Conservation (phyloP, 2,329 filamentous ascomycete species). For the Penicillium rolfsii region DNA sequence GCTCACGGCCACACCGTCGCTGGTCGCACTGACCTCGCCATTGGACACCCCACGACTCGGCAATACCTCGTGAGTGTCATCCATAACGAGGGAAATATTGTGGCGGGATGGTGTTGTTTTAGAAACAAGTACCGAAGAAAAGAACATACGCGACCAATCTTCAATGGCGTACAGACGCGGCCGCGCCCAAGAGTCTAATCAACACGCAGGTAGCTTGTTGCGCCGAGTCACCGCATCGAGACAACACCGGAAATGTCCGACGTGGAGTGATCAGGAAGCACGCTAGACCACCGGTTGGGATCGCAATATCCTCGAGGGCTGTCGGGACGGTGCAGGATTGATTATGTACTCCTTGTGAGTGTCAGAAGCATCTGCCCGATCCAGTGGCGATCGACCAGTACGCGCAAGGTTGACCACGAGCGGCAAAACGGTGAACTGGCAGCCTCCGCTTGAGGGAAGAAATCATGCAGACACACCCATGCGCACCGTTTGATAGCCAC, state of each 20-base stretch:
- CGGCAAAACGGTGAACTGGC: slow-evolving; percentile 22
- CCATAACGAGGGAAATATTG: slow-evolving; percentile 18
- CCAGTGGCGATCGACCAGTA: slow-evolving; percentile 30
- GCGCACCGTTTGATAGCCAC: not conserved
- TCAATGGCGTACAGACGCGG: slow-evolving; percentile 24
- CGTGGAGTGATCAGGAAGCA: slow-evolving; percentile 20
- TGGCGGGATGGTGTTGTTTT: not conserved
- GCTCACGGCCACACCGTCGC: slow-evolving; percentile 17
- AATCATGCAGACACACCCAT: slow-evolving; percentile 3
- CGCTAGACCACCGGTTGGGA: slow-evolving; percentile 17
- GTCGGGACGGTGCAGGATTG: slow-evolving; percentile 15
- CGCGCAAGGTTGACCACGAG: slow-evolving; percentile 32
- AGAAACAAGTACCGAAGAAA: not conserved
- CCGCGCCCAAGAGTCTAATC: slow-evolving; percentile 25
- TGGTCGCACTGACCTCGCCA: slow-evolving; percentile 26
- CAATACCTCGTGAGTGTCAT: slow-evolving; percentile 17
- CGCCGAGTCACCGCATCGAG: slow-evolving; percentile 30
- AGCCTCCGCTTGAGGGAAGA: slow-evolving; percentile 8
- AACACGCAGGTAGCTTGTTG: slow-evolving; percentile 21
- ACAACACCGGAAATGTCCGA: slow-evolving; percentile 25
- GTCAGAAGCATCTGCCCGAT: slow-evolving; percentile 26
- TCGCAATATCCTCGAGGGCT: slow-evolving; percentile 19
- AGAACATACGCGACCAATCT: slow-evolving; percentile 18
- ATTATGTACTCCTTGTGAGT: slow-evolving; percentile 9
- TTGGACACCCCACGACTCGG: slow-evolving; percentile 24